Percentiles rank a stretch among this genome's conserved stretches.
phyloP scores from a whole-genome alignment of 495 filamentous ascomycete genomes.

The Podospora appendiculata region DNA sequence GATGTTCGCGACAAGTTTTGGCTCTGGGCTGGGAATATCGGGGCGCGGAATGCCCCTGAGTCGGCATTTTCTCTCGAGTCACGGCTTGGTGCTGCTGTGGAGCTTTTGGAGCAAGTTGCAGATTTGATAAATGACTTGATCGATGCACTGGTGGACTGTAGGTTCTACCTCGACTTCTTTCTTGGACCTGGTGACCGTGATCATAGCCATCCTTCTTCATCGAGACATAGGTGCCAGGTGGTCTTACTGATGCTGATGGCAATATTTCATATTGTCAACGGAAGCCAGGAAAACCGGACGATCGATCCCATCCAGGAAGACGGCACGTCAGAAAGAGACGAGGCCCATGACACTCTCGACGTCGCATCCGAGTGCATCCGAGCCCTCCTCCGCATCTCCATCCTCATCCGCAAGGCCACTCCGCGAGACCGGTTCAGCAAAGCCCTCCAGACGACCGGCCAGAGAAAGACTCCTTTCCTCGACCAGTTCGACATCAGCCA shows the following conservation, averaged over 20 bases:
- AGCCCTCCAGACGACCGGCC: neutral
- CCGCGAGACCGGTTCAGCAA: constrained; percentile 4
- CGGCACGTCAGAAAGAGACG: neutral
- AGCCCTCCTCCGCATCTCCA: neutral
- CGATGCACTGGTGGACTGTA: neutral
- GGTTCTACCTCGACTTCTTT: too few relatives aligned
- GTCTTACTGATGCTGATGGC: too few relatives aligned
- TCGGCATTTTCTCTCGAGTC: constrained; percentile 1
- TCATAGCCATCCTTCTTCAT: too few relatives aligned
- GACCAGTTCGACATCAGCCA: constrained; percentile 11
- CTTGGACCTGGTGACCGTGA: too few relatives aligned
- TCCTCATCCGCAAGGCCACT: constrained; percentile 2
- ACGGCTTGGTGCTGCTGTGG: neutral
- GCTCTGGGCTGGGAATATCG: constrained; percentile 11
- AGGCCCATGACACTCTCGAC: constrained; percentile 1
- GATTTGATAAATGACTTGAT: neutral
- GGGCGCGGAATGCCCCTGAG: neutral
- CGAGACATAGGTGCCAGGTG: too few relatives aligned
- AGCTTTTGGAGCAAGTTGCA: neutral
- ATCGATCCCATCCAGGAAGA: too few relatives aligned
- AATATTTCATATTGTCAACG: too few relatives aligned
- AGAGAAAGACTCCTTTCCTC: neutral
- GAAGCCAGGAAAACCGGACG: too few relatives aligned
- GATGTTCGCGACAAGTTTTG: constrained; percentile 4
- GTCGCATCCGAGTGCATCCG: neutral